Percentiles rank a stretch among this genome's conserved stretches.
Evolutionary conservation across 2,329 filamentous ascomycete genomes (phyloP).

Genomic region (Clarireedia monteithiana): DNA sequence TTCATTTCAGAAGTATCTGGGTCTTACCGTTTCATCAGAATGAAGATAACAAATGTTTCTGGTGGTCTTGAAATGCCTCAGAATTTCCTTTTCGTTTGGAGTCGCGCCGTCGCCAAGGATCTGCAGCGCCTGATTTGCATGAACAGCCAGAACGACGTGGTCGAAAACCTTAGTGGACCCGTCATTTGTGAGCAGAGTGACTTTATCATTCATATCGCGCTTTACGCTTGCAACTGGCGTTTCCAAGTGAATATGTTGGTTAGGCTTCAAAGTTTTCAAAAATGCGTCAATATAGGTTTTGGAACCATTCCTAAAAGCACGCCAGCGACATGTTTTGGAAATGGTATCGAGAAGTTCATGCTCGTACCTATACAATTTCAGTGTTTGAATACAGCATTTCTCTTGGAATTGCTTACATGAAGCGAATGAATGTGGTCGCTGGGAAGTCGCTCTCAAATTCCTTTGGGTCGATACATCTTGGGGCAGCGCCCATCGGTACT

Average conservation of each 20-base stretch:
- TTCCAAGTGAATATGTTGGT: background rate
- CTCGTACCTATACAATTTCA: background rate
- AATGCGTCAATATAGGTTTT: background rate
- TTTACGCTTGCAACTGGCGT: background rate
- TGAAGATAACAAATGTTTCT: background rate
- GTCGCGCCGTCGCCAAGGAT: background rate
- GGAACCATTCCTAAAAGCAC: too few species aligned
- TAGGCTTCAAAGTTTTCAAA: background rate
- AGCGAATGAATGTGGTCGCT: background rate
- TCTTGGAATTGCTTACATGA: background rate
- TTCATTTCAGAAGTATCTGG: background rate
- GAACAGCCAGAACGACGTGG: background rate
- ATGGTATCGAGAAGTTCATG: background rate
- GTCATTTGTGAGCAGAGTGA: background rate
- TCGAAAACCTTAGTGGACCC: background rate
- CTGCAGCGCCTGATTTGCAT: background rate
- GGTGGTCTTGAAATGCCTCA: background rate
- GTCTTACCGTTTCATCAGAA: background rate
- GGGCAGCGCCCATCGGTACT: background rate
- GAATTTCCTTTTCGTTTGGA: background rate
- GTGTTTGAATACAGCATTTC: background rate
- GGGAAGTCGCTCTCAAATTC: background rate
- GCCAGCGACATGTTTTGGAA: background rate
- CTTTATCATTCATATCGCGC: background rate
- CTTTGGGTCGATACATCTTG: background rate